Evolutionary conservation across 2,329 filamentous ascomycete genomes (phyloP), one percentile per base, ranked within the genome.

Genomic region (Fusarium globosum): DNA sequence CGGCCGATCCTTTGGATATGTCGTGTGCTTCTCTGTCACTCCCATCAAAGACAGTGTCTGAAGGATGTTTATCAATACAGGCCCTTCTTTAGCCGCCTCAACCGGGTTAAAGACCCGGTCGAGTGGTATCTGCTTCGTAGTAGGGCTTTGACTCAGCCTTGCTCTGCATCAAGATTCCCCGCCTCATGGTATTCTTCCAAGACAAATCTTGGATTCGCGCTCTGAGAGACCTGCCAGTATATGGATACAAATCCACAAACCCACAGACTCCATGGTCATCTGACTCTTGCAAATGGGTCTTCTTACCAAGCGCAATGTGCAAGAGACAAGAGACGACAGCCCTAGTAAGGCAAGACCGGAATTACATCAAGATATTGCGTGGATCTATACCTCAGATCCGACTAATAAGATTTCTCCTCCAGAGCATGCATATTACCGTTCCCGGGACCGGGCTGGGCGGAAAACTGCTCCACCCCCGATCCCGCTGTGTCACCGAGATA

Each of bases 361-460:
- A 69, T 61, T 56, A 53, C 61, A 63, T 65, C 41, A 39, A 66
- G 53, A 68, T 68, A 67, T 61, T 74, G 46, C 53, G 62, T 73
- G 71, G 65, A 61, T 43, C 65, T 59, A 11, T 33, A 20, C 41
- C 48, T 62, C 56, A 61, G 61, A 70, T 62, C 48, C 64, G 62
- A 75, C 75, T 76, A 77, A 76, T 77, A 57, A 73, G 69, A 57
- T 72, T 30, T 68, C 69, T 61, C 36, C 38, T 53, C 53, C 61
- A 66, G 61, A 60, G 70, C 76, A 77, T 75, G 72, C 72, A 66
- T 73, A n/a, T 58, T 69, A 18, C 53, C 70, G 58, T 74, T 28
- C 64, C 76, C 70, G 66, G 71, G 65, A 53, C 76, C 68, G 74
- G 74, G 78, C 72, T 76, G 74, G 69, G 72, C 49, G 49, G 63